A percentile compares a stretch with the other conserved stretches of the same genome.
These are phyloP conservation scores for Guadua angustifolia DNA, from an alignment of 176 grass and related monocot genomes.

Conservation along the genomic window DNA sequence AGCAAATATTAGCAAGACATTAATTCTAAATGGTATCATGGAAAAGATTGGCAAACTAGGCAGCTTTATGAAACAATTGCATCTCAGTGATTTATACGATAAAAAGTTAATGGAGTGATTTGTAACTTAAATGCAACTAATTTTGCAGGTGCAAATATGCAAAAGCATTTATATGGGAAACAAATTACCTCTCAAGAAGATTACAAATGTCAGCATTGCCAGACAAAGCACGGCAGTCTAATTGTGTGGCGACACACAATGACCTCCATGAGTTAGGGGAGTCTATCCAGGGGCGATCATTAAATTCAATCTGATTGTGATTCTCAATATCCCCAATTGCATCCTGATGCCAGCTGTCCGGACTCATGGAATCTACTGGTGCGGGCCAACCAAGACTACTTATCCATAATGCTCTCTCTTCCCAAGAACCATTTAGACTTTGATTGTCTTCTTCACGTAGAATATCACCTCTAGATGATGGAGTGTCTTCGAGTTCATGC, in stretches of 20 bases:
- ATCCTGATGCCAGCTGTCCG: slow-evolving; percentile 64
- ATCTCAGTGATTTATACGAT: slow-evolving; percentile 6
- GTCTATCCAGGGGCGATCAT: slow-evolving; percentile 73
- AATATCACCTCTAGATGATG: slow-evolving; percentile 56
- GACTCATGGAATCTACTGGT: slow-evolving; percentile 66
- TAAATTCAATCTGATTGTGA: slow-evolving; percentile 46
- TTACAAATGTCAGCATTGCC: slow-evolving; percentile 78
- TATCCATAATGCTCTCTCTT: slow-evolving; percentile 85
- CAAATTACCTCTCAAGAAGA: slow-evolving; percentile 80
- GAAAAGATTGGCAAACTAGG: slow-evolving; percentile 24
- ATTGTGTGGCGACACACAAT: slow-evolving; percentile 50
- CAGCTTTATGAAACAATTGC: slow-evolving; percentile 14
- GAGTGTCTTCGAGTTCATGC: slow-evolving; percentile 46
- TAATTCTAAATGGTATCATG: slow-evolving; percentile 2
- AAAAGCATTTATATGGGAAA: slow-evolving; percentile 17
- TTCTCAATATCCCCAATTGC: slow-evolving; percentile 61
- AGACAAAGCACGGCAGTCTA: slow-evolving; percentile 52
- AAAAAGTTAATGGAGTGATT: not conserved
- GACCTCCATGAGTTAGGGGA: slow-evolving; percentile 83
- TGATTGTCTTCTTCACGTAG: slow-evolving; percentile 71
- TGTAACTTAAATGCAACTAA: slow-evolving; percentile 22
- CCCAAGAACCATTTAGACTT: slow-evolving; percentile 72
- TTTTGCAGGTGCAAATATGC: slow-evolving; percentile 24
- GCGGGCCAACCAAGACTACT: slow-evolving; percentile 72
- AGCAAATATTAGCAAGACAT: not conserved